Evolutionary conservation across 78 protist genomes (phyloP), one percentile per base, ranked within the genome.

Genomic region (Isochrysis galbana): DNA sequence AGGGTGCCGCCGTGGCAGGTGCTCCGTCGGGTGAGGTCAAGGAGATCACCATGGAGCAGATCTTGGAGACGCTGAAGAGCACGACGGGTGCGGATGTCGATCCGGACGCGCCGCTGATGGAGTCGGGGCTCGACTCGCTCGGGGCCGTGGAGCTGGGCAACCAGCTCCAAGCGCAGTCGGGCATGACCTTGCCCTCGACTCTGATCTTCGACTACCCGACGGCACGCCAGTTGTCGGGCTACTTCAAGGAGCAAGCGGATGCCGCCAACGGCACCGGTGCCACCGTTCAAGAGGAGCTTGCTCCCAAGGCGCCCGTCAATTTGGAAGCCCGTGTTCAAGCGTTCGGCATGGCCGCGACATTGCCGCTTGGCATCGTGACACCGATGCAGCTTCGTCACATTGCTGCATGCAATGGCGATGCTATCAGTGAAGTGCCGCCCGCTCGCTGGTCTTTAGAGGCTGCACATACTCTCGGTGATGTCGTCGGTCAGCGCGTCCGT

Each of bases 121-220:
- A 39, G 23, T 23, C 48, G 22, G 86, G 86, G n/a, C 32, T 78
- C 86, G 86, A 78, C 86, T 78, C 86, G 86, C 48, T 78, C 86
- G 86, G 48, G 51, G 45, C 86, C 36, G 48, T 78, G 36, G 86
- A 78, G 86, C 46, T 78, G 10, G 36, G 86, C 34, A 39, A 39
- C 23, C 47, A 5, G 48, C 86, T 78, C 34, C 32, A 39, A 25
- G 82, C 19, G 23, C 21, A 26, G 44, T 10, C 3, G 82, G 44
- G 82, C 82, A 26, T 36, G 44, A 0, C 82, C 0, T 42, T 72
- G 82, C 82, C 82, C 5, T 17, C 36, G 36, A 26, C 82, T 38
- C 36, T n/a, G 45, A 26, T 72, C 44, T 72, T 72, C 44, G 82
- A 72, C 82, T 36, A 36, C 44, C 82, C 82, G 19, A 72, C 82